Percentiles rank a stretch among this genome's conserved stretches.
Evolutionary conservation across 2,329 filamentous ascomycete genomes (phyloP).

Genomic region (Apiospora malaysiana): DNA sequence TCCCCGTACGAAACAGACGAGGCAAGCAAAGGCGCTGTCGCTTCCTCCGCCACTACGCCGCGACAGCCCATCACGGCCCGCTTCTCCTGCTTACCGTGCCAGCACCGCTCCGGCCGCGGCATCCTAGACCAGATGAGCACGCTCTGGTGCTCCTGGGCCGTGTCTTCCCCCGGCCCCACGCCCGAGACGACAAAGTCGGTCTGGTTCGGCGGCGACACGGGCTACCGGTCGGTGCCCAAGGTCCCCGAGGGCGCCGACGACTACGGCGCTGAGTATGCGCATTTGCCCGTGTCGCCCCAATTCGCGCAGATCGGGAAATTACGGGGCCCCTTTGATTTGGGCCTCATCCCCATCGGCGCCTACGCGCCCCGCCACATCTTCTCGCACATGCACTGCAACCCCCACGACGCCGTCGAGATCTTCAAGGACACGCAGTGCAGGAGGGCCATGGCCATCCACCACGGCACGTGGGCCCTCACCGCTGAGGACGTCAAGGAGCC

Average conservation of each 20-base stretch:
- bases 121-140: slow-evolving; percentile 75
- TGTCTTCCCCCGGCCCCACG: slow-evolving; percentile 61
- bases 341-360: slow-evolving; percentile 91
- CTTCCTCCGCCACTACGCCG: not conserved
- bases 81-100: slow-evolving; percentile 81
- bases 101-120: slow-evolving; percentile 77
- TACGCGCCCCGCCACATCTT: slow-evolving; percentile 78
- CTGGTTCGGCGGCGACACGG: slow-evolving; percentile 90
- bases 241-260: slow-evolving; percentile 69
- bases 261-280: slow-evolving; percentile 69
- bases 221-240: slow-evolving; percentile 79
- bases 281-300: slow-evolving; percentile 77
- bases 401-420: slow-evolving; percentile 87
- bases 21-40: slow-evolving; percentile 35
- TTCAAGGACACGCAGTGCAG: slow-evolving; percentile 83
- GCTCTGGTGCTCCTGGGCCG: slow-evolving; percentile 87
- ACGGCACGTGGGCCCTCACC: slow-evolving; percentile 89
- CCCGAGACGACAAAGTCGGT: slow-evolving; percentile 66
- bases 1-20: slow-evolving; percentile 27
- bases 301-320: slow-evolving; percentile 83
- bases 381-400: slow-evolving; percentile 84
- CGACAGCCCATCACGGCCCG: slow-evolving; percentile 66
- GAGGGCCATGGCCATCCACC: slow-evolving; percentile 85
- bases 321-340: slow-evolving; percentile 87
- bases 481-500: slow-evolving; percentile 87